These are phyloP conservation scores for Tephrocybe rancida DNA, from an alignment of 768 basidiomycete species.

Conservation along the genomic window DNA sequence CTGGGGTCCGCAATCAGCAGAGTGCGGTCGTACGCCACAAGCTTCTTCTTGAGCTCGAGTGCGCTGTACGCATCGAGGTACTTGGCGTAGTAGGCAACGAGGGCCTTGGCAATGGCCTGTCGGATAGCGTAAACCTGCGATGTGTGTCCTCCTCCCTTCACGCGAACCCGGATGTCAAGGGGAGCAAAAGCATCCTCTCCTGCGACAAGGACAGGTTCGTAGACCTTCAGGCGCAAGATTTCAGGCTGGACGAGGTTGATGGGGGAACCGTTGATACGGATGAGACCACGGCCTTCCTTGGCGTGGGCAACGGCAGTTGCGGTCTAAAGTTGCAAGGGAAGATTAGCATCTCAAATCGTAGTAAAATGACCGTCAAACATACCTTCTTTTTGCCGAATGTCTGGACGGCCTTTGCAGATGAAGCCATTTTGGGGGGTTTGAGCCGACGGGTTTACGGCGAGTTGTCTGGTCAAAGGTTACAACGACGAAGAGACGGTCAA, in stretches of 20 bases:
- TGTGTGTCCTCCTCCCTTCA: slow-evolving; percentile 99
- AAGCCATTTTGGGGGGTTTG: slow-evolving; percentile 60
- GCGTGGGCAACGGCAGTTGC: slow-evolving; percentile 98
- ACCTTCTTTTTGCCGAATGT: slow-evolving; percentile 99
- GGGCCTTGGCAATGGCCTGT: slow-evolving; percentile 96
- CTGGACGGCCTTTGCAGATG: slow-evolving; percentile 89
- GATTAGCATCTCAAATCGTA: slow-evolving; percentile 12
- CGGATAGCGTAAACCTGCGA: slow-evolving; percentile 99
- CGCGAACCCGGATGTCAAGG: slow-evolving; percentile 96
- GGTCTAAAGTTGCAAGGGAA: slow-evolving; percentile 54
- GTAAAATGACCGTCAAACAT: slow-evolving; percentile 27
- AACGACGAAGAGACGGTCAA: background rate
- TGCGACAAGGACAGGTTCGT: slow-evolving; percentile 94
- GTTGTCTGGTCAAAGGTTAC: slow-evolving; percentile 1
- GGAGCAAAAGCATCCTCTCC: slow-evolving; percentile 86
- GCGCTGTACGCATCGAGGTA: slow-evolving; percentile 97
- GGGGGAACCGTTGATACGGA: slow-evolving; percentile 96
- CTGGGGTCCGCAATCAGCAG: slow-evolving; percentile 92
- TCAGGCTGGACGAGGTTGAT: slow-evolving; percentile 95
- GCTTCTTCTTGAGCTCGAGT: slow-evolving; percentile 96
- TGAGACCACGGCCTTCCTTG: slow-evolving; percentile 93
- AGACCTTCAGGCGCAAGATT: slow-evolving; percentile 96
- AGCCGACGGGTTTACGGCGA: slow-evolving; percentile 27
- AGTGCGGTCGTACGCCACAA: slow-evolving; percentile 93
- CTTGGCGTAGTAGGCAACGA: slow-evolving; percentile 98